Evolutionary conservation across 305 asterid species (phyloP).

Genomic region (Fraxinus sp.): DNA sequence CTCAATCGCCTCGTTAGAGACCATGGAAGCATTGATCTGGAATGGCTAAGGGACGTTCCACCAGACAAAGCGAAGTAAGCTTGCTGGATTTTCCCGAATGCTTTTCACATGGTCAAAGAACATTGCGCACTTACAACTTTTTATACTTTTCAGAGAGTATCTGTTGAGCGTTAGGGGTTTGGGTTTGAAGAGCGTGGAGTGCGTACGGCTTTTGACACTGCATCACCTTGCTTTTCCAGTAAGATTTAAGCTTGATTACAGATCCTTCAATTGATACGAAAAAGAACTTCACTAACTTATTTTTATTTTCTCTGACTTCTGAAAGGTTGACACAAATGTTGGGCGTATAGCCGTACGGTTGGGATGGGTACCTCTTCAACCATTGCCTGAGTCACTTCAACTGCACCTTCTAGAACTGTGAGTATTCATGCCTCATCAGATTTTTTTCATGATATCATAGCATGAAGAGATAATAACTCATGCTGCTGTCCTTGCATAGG

Average conservation of each 20-base stretch:
- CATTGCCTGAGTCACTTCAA: slow-evolving; percentile 96
- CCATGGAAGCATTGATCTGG: slow-evolving; percentile 88
- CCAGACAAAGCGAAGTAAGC: slow-evolving; percentile 98
- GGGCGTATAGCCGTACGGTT: slow-evolving; percentile 98
- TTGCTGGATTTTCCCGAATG: slow-evolving; percentile 14
- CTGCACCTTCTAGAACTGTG: slow-evolving; percentile 92
- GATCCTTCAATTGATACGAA: slow-evolving; percentile 12
- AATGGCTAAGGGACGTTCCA: slow-evolving; percentile 95
- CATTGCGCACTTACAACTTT: slow-evolving; percentile 19
- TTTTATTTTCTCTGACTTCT: slow-evolving; percentile 29
- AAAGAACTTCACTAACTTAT: slow-evolving; percentile 29
- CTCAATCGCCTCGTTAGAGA: slow-evolving; percentile 79
- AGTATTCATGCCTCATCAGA: slow-evolving; percentile 36
- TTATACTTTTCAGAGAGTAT: slow-evolving; percentile 69
- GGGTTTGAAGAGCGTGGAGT: slow-evolving; percentile 97
- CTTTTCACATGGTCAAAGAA: slow-evolving; percentile 1
- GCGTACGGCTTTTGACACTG: slow-evolving; percentile 95
- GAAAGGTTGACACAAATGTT: slow-evolving; percentile 96
- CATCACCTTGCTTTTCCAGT: slow-evolving; percentile 99
- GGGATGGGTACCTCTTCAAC: slow-evolving; percentile 99
- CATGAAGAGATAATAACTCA: slow-evolving; percentile 28
- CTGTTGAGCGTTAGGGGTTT: slow-evolving; percentile 86
- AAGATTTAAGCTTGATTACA: slow-evolving; percentile 38
- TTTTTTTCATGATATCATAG: slow-evolving; percentile 17
- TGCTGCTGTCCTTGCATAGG: slow-evolving; percentile 46